Evolutionary conservation across 495 filamentous ascomycete genomes (phyloP), one percentile per base, ranked within the genome.

Genomic region (Copromyces sp.): DNA sequence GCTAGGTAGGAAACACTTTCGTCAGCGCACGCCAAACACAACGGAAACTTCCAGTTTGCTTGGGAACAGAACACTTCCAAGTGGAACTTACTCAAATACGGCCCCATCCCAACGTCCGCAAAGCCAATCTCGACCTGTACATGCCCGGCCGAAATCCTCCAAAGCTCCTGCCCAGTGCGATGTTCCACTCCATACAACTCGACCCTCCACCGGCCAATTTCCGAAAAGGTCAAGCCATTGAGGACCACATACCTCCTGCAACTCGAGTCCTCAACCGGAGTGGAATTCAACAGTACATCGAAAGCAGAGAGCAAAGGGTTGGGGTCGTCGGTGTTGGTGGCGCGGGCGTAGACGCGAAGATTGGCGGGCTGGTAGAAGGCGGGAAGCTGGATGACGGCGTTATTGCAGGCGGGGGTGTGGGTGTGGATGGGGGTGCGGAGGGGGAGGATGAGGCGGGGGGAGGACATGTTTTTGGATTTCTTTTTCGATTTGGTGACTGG

Each of bases 11-110:
- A 40, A 24, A 24, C n/a, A 24, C 45, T 24, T 24, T n/a, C n/a
- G 24, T 53, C 9, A 53, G 45, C 45, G 29, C 3, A 9, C 45
- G 17, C 8, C 9, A 69, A 44, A 65, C 38, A 68, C 9, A 39
- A 68, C 70, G 24, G 40, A 61, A 68, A 53, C 9, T 39, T 5
- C 4, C 35, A 37, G 35, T 3, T n/a, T 0, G 35, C 35, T 37
- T 37, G 35, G 35, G 2, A 16, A 73, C 35, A 72, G 65, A 68
- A 61, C 71, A 71, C n/a, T n/a, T n/a, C n/a, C n/a, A n/a, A n/a
- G n/a, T n/a, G n/a, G n/a, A n/a, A 86, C 91, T 85, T 79, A 98
- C 95, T 98, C 93, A 80, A 95, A 93, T 83, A 92, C 98, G 75
- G 95, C 90, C 39, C 94, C 94, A 39, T 94, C 94, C 76, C 92